Conservation (phyloP, 257 asterid species). For the Cordia subcordata region DNA sequence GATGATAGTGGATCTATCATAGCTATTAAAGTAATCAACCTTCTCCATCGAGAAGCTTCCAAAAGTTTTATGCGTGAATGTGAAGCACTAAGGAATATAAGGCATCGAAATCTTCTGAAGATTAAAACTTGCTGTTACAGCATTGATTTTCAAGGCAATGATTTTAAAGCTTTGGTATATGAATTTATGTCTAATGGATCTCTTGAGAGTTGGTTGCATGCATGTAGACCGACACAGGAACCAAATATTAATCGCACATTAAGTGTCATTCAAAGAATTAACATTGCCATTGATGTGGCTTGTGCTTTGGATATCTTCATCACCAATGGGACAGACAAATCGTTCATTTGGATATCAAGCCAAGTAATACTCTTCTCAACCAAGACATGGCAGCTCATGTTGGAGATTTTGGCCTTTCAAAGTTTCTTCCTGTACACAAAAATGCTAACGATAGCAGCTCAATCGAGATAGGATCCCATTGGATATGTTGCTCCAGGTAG, state of each 20-base stretch:
- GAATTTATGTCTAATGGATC: constrained; percentile 15
- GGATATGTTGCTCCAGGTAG: constrained; percentile 24
- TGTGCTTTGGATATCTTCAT: constrained; percentile 18
- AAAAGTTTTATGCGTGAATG: too few relatives aligned
- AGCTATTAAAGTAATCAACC: too few relatives aligned
- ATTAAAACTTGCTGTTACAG: too few relatives aligned
- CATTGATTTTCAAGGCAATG: too few relatives aligned
- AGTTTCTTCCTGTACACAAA: constrained; percentile 9
- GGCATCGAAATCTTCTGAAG: too few relatives aligned
- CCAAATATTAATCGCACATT: neutral
- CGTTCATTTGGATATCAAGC: constrained; percentile 20
- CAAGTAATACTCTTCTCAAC: constrained; percentile 15
- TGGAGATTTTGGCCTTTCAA: constrained; percentile 20
- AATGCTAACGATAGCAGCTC: too few relatives aligned
- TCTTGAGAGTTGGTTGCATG: neutral
- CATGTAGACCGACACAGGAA: neutral
- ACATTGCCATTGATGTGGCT: too few relatives aligned
- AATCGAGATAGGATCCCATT: constrained; percentile 12
- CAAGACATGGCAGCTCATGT: constrained; percentile 10
- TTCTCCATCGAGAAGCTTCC: too few relatives aligned
- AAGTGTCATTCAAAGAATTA: constrained; percentile 9
- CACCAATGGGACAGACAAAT: neutral
- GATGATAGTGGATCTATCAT: too few relatives aligned
- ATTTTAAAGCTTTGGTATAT: constrained; percentile 12
- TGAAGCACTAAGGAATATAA: too few relatives aligned